Evolutionary conservation across 257 asterid species (phyloP).

Genomic region (Salvia rosmarinus): DNA sequence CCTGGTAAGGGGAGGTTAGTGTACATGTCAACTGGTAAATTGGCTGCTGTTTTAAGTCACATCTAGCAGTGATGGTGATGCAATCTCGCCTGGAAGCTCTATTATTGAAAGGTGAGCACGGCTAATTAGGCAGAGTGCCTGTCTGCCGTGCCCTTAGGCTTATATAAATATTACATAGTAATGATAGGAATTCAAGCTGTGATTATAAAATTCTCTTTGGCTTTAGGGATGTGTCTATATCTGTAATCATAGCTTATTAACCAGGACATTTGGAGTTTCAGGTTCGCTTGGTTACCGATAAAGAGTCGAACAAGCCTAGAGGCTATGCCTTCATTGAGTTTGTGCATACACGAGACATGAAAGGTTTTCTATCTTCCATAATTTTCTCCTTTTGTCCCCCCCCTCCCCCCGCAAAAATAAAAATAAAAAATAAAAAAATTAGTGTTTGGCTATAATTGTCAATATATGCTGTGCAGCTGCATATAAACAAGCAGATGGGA

Average conservation of each 20-base stretch:
- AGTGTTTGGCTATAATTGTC: conserved; percentile 24
- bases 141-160: conserved; percentile 96
- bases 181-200: conserved; percentile 29
- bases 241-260: conserved; percentile 35
- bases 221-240: conserved; percentile 15
- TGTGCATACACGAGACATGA: conserved; percentile 91
- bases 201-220: conserved; percentile 23
- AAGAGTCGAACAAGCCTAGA: conserved; percentile 77
- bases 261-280: conserved; percentile 48
- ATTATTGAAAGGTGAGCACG: conserved; percentile 98
- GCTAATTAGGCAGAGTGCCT: conserved; percentile 97
- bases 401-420: too few relatives aligned
- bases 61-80: conserved; percentile 94
- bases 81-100: conserved; percentile 92
- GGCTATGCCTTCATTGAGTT: conserved; percentile 96
- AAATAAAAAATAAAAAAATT: too few relatives aligned
- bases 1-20: conserved; percentile 99
- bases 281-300: conserved; percentile 86
- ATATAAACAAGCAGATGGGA: conserved; percentile 98
- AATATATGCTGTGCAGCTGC: conserved; percentile 69
- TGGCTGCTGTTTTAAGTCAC: conserved; percentile 75
- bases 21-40: conserved; percentile 70
- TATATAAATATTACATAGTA: conserved; percentile 46
- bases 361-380: conserved; percentile 53
- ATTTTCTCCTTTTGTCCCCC: background rate